Evolutionary conservation across 2,329 filamentous ascomycete species (phyloP).

Genomic region (Phaeosphaeria sp.): DNA sequence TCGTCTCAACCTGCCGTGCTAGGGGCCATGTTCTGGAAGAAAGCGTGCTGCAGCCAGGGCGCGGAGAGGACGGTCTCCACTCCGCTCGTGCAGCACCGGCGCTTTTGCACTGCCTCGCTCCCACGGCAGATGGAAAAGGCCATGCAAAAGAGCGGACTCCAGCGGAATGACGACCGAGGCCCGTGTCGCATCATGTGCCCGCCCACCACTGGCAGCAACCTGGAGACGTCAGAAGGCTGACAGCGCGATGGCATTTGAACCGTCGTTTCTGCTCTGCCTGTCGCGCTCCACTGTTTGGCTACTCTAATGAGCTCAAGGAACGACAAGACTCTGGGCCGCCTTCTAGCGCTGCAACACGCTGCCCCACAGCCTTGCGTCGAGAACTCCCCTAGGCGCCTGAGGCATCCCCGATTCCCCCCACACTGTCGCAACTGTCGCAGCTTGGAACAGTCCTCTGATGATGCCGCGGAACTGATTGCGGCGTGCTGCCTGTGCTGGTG

Average conservation of each 20-base stretch:
- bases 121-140: constrained; percentile 9
- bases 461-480: background rate
- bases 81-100: constrained; percentile 29
- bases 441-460: background rate
- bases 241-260: background rate
- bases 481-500: background rate
- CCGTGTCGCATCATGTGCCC: constrained; percentile 1
- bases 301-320: background rate
- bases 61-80: constrained; percentile 15
- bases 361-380: background rate
- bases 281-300: background rate
- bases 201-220: background rate
- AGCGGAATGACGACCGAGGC: constrained; percentile 1
- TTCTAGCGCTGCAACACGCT: background rate
- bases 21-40: constrained; percentile 17
- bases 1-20: constrained; percentile 30
- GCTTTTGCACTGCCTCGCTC: constrained; percentile 15
- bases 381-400: background rate
- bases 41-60: constrained; percentile 9
- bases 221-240: background rate
- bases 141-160: constrained; percentile 12
- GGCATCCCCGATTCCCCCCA: background rate
- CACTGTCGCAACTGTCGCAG: background rate
- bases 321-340: background rate
- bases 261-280: background rate